Conservation (phyloP, 2,329 filamentous ascomycete species). For the Xylariomycetidae sp. region DNA sequence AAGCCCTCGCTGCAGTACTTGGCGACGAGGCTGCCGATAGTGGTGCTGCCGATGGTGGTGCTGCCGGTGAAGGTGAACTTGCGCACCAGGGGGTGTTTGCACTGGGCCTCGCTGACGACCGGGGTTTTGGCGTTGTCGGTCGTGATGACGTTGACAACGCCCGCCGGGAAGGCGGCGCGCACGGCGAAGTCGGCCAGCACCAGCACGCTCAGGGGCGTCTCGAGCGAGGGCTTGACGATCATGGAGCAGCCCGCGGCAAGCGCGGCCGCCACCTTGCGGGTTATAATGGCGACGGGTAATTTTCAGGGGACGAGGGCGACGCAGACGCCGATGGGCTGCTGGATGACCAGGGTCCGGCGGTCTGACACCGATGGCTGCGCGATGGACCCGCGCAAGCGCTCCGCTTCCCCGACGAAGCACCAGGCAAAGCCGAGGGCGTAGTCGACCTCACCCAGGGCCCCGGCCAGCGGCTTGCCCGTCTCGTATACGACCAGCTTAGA, state of each 20-base stretch:
- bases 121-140: conserved; percentile 78
- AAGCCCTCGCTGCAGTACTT: conserved; percentile 77
- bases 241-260: conserved; percentile 5
- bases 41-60: conserved; percentile 38
- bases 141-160: conserved; percentile 60
- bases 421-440: no score
- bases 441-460: no score
- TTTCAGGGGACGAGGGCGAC: conserved; percentile 5
- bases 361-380: no score
- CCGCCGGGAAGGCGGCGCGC: conserved; percentile 1
- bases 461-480: no score
- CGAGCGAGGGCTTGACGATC: conserved; percentile 4
- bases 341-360: no score
- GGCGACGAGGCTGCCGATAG: conserved; percentile 62
- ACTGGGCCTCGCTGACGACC: conserved; percentile 68
- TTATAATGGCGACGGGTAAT: conserved; percentile 3
- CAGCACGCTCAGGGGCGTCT: conserved; percentile 5
- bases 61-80: conserved; percentile 79
- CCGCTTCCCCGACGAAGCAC: no score
- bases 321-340: conserved; percentile 6
- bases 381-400: no score
- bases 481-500: no score
- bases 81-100: conserved; percentile 71
- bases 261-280: conserved; percentile 4
- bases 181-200: conserved; percentile 3